A percentile compares a stretch with the other conserved stretches of the same genome.
Conservation (phyloP, 371 early-diverging fungal genomes). For the Mortierella sp. region DNA sequence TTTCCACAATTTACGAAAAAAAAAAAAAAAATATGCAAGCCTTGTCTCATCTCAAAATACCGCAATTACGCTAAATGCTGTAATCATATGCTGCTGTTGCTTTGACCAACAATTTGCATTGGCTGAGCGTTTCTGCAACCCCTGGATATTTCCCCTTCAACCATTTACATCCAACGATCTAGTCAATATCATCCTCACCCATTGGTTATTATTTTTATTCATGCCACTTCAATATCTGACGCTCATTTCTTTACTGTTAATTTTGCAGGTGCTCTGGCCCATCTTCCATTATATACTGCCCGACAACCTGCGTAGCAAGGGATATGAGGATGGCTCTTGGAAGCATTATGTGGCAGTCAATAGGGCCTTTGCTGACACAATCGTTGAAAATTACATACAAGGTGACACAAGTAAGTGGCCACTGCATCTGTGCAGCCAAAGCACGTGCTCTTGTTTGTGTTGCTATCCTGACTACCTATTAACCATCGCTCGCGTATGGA, state of each 20-base stretch:
- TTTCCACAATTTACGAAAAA: too few species aligned
- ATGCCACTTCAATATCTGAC: not conserved
- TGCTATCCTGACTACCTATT: too few species aligned
- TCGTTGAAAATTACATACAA: constrained; percentile 75
- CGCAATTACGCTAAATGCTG: too few species aligned
- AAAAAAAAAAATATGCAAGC: too few species aligned
- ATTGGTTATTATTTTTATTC: too few species aligned
- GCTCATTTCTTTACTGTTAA: not conserved
- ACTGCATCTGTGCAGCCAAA: not conserved
- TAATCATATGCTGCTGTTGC: too few species aligned
- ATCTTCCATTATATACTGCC: constrained; percentile 95
- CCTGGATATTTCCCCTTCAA: too few species aligned
- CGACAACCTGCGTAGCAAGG: constrained; percentile 71
- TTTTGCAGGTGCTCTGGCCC: constrained; percentile 89
- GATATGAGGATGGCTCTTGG: constrained; percentile 79
- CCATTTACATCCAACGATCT: not conserved
- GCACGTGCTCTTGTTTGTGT: not conserved
- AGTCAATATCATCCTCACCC: not conserved
- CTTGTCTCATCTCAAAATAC: too few species aligned
- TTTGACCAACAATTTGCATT: too few species aligned
- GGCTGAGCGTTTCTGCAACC: too few species aligned
- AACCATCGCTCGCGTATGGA: too few species aligned
- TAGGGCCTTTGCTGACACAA: constrained; percentile 82
- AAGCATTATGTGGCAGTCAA: constrained; percentile 86
- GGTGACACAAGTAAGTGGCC: constrained; percentile 86